Evolutionary conservation across 352 stramenopile species (phyloP), one percentile per base, ranked within the genome.

Genomic region (Globisporangium barbulae): DNA sequence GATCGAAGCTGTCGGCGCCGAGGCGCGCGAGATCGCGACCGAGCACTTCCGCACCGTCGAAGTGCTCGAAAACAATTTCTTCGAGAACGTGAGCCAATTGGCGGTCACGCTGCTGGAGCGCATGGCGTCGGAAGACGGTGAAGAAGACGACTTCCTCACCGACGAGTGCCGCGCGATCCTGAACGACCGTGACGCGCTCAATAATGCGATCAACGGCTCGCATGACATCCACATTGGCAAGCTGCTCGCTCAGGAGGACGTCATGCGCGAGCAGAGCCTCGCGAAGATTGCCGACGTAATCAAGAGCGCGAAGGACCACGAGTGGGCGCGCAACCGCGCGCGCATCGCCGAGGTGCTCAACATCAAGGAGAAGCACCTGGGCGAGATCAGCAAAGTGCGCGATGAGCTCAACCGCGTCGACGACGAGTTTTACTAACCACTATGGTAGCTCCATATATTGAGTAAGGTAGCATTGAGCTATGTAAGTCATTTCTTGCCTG

Each of bases 161-260:
- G 85, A 94, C 48, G 83, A 94, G 50, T 94, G 85, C 49, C 85
- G 82, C 15, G 83, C 78, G 30, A 90, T 94, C 53, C 58, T 94
- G 52, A 92, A 92, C 63, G 83, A 94, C 56, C 79, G 85, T 53
- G 85, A 93, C 37, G 84, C 86, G 13, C 70, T 95, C 53, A 93
- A 91, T 68, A 92, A 91, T 55, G 87, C 87, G 28, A 93, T 98
- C 65, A 94, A 96, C 52, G 84, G 85, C 17, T 97, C 89, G 25
- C 90, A 97, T 64, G 90, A 97, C 57, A 95, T 97, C 45, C 91
- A 97, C 69, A 94, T 97, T 33, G 89, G 88, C 49, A 97, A 95
- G 61, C 60, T 97, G 22, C 72, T 97, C 25, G 81, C 85, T 0
- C 83, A 91, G 53, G 90, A 97, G 76, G 88, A 97, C 62, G 74